These are phyloP conservation scores for Torulaspora globosa DNA, from an alignment of 1,139 yeast species.

Conservation along the genomic window DNA sequence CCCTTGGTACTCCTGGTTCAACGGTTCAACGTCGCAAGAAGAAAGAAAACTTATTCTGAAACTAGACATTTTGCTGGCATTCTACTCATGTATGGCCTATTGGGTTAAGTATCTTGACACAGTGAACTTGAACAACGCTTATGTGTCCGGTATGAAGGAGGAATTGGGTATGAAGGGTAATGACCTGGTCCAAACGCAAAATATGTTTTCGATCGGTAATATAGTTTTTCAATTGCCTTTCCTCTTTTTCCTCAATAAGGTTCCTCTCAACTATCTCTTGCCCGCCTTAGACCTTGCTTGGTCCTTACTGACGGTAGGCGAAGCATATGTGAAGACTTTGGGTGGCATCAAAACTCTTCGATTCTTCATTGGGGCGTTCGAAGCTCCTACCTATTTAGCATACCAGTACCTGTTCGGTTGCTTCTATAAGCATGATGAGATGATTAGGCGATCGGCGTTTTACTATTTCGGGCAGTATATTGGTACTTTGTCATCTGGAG, in stretches of 20 bases:
- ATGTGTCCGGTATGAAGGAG: constrained; percentile 48
- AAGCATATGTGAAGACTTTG: constrained; percentile 25
- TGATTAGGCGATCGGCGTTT: constrained; percentile 56
- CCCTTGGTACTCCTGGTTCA: constrained; percentile 65
- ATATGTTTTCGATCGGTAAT: constrained; percentile 55
- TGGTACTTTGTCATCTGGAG: constrained; percentile 61
- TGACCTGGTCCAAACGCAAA: constrained; percentile 56
- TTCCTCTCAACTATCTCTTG: constrained; percentile 53
- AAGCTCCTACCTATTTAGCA: constrained; percentile 57
- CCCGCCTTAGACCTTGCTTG: constrained; percentile 44
- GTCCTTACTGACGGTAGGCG: constrained; percentile 36
- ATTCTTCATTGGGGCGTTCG: constrained; percentile 55
- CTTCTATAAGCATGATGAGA: constrained; percentile 58
- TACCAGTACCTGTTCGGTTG: constrained; percentile 59
- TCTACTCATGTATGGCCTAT: constrained; percentile 57
- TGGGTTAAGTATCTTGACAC: constrained; percentile 65
- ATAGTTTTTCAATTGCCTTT: constrained; percentile 52
- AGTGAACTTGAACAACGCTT: constrained; percentile 54
- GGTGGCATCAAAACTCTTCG: constrained; percentile 32
- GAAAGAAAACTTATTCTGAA: constrained; percentile 51
- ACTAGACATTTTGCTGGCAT: constrained; percentile 53
- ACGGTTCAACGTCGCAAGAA: constrained; percentile 51
- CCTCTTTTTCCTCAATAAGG: constrained; percentile 38
- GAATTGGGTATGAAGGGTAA: constrained; percentile 50
- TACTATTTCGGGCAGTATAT: constrained; percentile 58